Evolutionary conservation across 2,329 filamentous ascomycete genomes (phyloP), one percentile per base, ranked within the genome.

Genomic region (Septoria linicola): DNA sequence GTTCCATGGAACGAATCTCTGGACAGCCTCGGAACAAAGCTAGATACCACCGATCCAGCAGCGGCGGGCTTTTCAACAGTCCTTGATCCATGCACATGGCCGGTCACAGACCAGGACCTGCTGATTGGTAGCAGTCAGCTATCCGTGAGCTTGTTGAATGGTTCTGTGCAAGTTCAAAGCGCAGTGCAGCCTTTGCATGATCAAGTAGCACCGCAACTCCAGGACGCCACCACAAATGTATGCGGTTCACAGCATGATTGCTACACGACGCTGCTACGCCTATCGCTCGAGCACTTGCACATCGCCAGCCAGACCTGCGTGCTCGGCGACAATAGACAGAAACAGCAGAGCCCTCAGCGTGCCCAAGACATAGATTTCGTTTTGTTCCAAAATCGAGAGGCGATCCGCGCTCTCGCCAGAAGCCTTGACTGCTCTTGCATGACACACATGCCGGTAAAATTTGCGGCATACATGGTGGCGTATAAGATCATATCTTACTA

Each of bases 311-410:
- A 31, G 25, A 42, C 25, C 11, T 42, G 40, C 19, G 3, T 42
- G 21, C 16, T 16, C 13, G 40, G 10, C 13, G 40, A 16, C 11
- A 10, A 23, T 17, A 16, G 23, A 10, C 23, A 10, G 4, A 27
- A 17, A 0, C 23, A 41, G 8, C n/a, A 27, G 23, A 27, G 25
- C 20, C 10, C 21, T n/a, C 40, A 27, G 11, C 27, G 21, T 25
- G 37, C 41, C 8, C 51, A 49, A 11, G 48, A 51, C 20, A 34
- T 51, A 32, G 48, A 51, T 25, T 31, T 40, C 7, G 17, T 51
- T 4, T 41, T 51, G 17, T 44, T 35, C 1, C 20, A 17, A 4
- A 51, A 44, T 36, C 48, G 48, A 16, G 48, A 51, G 30, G 48
- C 41, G n/a, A 51, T 44, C 11, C 41, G 34, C n/a, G 36, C 35